Evolutionary conservation across 2,329 filamentous ascomycete species (phyloP).

Genomic region (Colletotrichum lini): DNA sequence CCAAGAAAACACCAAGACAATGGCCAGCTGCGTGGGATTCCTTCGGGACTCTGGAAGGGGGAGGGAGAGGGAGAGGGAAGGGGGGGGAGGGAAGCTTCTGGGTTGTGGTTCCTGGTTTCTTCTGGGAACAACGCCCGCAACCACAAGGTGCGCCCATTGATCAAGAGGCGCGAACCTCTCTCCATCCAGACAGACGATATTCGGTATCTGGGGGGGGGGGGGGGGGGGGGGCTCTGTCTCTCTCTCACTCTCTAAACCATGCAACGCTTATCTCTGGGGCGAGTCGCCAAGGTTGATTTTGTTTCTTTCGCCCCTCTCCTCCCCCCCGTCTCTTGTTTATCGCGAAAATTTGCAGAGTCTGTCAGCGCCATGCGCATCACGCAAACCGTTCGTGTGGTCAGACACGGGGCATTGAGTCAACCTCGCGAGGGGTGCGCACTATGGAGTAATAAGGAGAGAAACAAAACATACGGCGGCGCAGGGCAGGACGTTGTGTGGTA

Average conservation of each 20-base stretch:
- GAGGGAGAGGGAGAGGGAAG: too few relatives aligned
- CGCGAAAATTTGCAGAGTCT: background rate
- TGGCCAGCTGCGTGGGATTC: conserved; percentile 24
- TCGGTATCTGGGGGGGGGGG: background rate
- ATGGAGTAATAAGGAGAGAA: background rate
- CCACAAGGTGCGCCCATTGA: background rate
- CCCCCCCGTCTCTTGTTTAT: background rate
- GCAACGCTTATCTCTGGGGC: conserved; percentile 33
- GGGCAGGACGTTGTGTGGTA: background rate
- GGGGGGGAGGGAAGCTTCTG: too few relatives aligned
- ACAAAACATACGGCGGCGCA: background rate
- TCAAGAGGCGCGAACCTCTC: too few relatives aligned
- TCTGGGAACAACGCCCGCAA: conserved; percentile 8
- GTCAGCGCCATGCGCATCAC: background rate
- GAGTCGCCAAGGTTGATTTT: background rate
- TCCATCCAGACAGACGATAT: background rate
- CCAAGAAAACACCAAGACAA: conserved; percentile 42
- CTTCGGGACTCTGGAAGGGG: background rate
- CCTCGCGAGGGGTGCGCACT: conserved; percentile 9
- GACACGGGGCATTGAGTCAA: conserved; percentile 20
- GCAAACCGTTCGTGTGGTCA: background rate
- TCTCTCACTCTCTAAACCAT: background rate
- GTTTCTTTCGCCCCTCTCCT: background rate
- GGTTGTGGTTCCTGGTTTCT: background rate
- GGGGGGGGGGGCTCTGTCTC: background rate